phyloP scores from a whole-genome alignment of 2,329 filamentous ascomycete species.

The Triangularia setosa region DNA sequence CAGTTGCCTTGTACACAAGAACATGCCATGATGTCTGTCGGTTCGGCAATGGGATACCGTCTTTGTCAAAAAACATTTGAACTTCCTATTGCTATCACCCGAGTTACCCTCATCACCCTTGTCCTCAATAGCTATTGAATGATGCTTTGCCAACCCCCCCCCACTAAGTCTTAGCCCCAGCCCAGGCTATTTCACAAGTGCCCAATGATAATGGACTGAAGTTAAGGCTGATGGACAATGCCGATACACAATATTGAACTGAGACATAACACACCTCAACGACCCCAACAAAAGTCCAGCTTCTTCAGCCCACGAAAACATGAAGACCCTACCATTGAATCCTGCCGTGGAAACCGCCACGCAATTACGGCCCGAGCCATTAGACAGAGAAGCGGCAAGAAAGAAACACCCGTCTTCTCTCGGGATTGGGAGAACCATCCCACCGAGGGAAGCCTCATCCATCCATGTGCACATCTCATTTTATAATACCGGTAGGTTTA shows the following conservation, averaged over 20 bases:
- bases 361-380: background rate
- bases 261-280: background rate
- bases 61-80: background rate
- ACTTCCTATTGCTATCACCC: no score
- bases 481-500: no score
- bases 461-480: no score
- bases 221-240: no score
- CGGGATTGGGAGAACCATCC: no score
- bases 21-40: background rate
- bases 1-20: background rate
- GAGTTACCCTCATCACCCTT: no score
- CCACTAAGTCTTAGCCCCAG: no score
- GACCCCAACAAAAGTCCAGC: background rate
- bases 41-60: background rate
- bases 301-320: background rate
- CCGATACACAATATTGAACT: background rate
- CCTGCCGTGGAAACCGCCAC: background rate
- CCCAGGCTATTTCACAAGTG: no score
- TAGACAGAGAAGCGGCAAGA: background rate
- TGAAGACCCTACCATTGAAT: background rate
- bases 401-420: background rate
- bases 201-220: no score
- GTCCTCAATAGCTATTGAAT: no score
- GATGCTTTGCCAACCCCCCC: no score
- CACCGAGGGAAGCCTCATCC: no score